Evolutionary conservation across 2,329 filamentous ascomycete genomes (phyloP).

Genomic region (Sphaerulina vaccinii): DNA sequence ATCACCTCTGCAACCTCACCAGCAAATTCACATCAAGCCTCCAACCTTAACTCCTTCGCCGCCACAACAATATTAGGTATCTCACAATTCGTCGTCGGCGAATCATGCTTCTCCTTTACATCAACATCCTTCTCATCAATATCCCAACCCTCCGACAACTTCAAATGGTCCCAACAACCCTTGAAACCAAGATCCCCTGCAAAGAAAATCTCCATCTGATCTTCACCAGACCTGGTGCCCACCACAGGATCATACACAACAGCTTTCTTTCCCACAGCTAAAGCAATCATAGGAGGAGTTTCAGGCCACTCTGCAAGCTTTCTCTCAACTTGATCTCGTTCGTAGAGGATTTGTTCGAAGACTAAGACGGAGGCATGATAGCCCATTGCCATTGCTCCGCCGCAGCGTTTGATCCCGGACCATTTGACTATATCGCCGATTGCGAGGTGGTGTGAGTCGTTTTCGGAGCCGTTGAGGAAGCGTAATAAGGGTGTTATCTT

Average conservation of each 20-base stretch:
- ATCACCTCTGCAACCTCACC: too few species aligned
- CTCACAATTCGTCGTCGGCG: not conserved
- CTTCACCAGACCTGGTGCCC: constrained; percentile 14
- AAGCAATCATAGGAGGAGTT: constrained; percentile 18
- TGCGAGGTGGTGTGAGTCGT: constrained; percentile 63
- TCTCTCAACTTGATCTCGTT: constrained; percentile 26
- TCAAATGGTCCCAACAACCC: constrained; percentile 19
- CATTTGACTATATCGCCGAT: constrained; percentile 68
- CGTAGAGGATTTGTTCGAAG: constrained; percentile 59
- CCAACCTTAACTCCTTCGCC: not conserved
- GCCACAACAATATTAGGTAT: constrained; percentile 1
- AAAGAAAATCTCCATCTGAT: constrained; percentile 20
- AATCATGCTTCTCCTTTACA: constrained; percentile 2
- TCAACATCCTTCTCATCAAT: constrained; percentile 3
- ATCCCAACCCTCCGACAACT: constrained; percentile 11
- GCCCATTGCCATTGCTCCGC: constrained; percentile 72
- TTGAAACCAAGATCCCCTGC: constrained; percentile 18
- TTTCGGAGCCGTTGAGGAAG: constrained; percentile 56
- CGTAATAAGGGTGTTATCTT: constrained; percentile 59
- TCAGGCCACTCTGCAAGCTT: constrained; percentile 13
- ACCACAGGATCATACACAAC: constrained; percentile 15
- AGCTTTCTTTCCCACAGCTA: constrained; percentile 18
- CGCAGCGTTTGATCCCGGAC: constrained; percentile 78
- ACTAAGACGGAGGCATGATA: constrained; percentile 66
- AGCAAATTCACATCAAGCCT: not conserved